phyloP scores from a whole-genome alignment of 345 rosid genomes.

The Melastoma malabathricum region DNA sequence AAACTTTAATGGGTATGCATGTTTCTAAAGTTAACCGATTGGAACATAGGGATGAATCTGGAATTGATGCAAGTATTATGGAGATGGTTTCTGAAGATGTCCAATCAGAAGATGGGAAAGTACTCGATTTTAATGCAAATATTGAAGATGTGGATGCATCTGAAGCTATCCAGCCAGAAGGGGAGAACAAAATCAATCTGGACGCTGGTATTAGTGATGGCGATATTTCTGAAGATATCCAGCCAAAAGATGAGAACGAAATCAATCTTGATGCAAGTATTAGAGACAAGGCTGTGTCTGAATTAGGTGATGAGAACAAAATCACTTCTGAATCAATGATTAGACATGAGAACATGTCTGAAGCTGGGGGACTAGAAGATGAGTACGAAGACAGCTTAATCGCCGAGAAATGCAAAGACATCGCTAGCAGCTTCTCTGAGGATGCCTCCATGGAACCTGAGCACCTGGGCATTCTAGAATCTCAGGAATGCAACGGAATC shows the following conservation, averaged over 20 bases:
- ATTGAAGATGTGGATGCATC: background rate
- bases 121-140: background rate
- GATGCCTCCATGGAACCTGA: background rate
- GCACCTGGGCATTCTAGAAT: constrained; percentile 13
- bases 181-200: constrained; percentile 3
- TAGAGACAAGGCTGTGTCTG: constrained; percentile 5
- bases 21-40: too few species aligned
- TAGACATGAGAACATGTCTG: constrained; percentile 5
- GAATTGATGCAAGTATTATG: too few species aligned
- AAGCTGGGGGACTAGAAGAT: background rate
- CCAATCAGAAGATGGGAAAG: too few species aligned
- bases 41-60: too few species aligned
- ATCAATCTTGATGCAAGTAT: constrained; percentile 4
- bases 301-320: background rate
- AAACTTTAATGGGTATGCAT: too few species aligned
- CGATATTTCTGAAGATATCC: background rate
- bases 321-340: constrained; percentile 6
- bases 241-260: too few species aligned
- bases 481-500: constrained; percentile 10
- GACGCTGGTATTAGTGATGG: constrained; percentile 7
- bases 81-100: too few species aligned
- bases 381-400: constrained; percentile 4
- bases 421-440: background rate
- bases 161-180: constrained; percentile 14
- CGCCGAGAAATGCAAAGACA: constrained; percentile 6